Base-by-base conservation (phyloP, 495 filamentous ascomycete genomes). In the Aspergillus mulundensis region DNA sequence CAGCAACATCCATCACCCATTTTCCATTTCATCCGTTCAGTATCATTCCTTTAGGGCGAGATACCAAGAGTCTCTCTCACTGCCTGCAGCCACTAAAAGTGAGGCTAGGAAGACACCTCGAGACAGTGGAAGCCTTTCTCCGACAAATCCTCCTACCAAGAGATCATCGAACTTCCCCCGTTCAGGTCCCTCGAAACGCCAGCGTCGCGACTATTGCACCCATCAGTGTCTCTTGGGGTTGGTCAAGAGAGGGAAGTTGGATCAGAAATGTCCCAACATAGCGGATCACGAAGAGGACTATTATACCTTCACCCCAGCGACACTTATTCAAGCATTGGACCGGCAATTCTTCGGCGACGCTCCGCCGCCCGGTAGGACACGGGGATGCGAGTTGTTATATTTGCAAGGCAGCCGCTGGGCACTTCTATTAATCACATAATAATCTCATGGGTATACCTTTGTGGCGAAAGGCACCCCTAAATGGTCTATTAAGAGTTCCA, bases 361-460 rank as follows among this genome's bases (percentile, higher is more conserved):
- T 46, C 64, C 54, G 16, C 54, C 52, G 24, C 44, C 42, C n/a
- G 21, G 25, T 46, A 30, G 59, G 19, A 45, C 66, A 44, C 66
- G 68, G 11, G 68, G 77, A 30, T 76, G 56, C 51, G 59, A 68
- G 51, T 74, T 72, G 28, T 61, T 81, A 40, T 63, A 74, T 50
- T 16, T 67, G 14, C 63, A 68, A 32, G 71, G 78, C 14, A 60
- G 68, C 12, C 54, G 67, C 24, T 70, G 73, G 12, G 66, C 69
- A 18, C 69, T 77, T 44, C 75, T 77, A 45, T 75, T 74, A 52
- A 61, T 77, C 47, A 70, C 71, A 23, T 61, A 78, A 25, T 68
- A 66, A 51, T 71, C 75, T 11, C 61, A 79, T 53, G 74, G 77
- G 45, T 80, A 81, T 51, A 78, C 73, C 28, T 61, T 80, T 51